These are phyloP conservation scores for Solanum rostratum DNA, from an alignment of 257 asterid genomes.

Conservation along the genomic window DNA sequence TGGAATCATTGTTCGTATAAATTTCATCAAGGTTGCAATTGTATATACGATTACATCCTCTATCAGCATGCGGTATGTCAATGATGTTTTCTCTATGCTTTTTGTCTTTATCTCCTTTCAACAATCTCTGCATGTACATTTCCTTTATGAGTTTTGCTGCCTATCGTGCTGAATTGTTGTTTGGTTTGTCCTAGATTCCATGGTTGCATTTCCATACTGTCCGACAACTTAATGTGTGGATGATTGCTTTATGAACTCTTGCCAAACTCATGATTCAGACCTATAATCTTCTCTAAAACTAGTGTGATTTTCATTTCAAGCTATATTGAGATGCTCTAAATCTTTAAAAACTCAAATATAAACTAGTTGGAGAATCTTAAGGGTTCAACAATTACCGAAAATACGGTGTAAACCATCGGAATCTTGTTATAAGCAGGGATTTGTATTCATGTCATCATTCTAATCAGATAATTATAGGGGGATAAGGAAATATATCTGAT, in stretches of 20 bases:
- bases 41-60: constrained; percentile 62
- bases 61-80: constrained; percentile 37
- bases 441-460: background rate
- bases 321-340: background rate
- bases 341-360: background rate
- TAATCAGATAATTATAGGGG: background rate
- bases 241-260: background rate
- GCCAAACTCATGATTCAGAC: background rate
- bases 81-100: background rate
- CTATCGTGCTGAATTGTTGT: background rate
- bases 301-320: background rate
- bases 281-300: background rate
- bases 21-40: constrained; percentile 38
- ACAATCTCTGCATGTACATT: background rate
- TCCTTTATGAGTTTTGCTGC: background rate
- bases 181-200: background rate
- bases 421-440: background rate
- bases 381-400: background rate
- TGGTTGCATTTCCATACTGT: background rate
- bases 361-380: background rate
- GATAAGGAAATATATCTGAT: background rate
- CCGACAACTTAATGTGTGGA: background rate
- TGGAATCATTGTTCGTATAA: constrained; percentile 32
- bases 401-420: background rate
- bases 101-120: background rate